These are phyloP conservation scores for Harringtonia aguacate DNA, from an alignment of 2,329 filamentous ascomycete species.

Conservation along the genomic window DNA sequence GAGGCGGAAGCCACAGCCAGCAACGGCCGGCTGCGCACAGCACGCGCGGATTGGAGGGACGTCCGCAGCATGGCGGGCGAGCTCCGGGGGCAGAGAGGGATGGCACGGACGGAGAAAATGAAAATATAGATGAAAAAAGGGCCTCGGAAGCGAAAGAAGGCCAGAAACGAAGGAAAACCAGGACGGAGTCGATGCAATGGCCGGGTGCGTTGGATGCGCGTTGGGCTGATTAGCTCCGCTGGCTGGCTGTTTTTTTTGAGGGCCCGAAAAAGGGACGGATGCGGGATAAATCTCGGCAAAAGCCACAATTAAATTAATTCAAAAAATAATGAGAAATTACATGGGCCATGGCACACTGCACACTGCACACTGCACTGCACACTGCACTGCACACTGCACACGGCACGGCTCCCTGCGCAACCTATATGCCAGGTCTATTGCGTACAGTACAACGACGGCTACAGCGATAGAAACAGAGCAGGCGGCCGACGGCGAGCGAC, in stretches of 20 bases:
- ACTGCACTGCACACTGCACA: background rate
- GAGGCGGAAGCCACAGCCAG: slow-evolving; percentile 9
- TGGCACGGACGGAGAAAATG: background rate
- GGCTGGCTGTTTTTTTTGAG: background rate
- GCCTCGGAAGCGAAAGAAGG: background rate
- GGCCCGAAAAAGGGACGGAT: slow-evolving; percentile 10
- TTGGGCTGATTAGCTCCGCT: background rate
- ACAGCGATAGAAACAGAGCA: background rate
- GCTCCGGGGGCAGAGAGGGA: slow-evolving; percentile 26
- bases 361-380: background rate
- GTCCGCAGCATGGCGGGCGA: slow-evolving; percentile 57
- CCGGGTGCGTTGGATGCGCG: background rate
- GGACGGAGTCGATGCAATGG: background rate
- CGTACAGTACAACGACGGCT: slow-evolving; percentile 6
- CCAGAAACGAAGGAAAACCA: background rate
- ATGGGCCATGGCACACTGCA: background rate
- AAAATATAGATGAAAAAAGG: background rate
- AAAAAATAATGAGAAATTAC: slow-evolving; percentile 6
- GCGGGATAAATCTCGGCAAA: slow-evolving; percentile 20
- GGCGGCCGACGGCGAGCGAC: too few relatives aligned
- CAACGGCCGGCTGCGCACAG: slow-evolving; percentile 43
- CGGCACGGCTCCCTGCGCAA: background rate
- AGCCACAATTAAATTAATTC: slow-evolving; percentile 8
- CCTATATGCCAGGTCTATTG: background rate
- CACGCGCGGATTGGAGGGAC: slow-evolving; percentile 54